Percentiles rank a stretch among this genome's conserved stretches.
Evolutionary conservation across 2,329 filamentous ascomycete genomes (phyloP).

Genomic region (Trichoderma lentiforme): DNA sequence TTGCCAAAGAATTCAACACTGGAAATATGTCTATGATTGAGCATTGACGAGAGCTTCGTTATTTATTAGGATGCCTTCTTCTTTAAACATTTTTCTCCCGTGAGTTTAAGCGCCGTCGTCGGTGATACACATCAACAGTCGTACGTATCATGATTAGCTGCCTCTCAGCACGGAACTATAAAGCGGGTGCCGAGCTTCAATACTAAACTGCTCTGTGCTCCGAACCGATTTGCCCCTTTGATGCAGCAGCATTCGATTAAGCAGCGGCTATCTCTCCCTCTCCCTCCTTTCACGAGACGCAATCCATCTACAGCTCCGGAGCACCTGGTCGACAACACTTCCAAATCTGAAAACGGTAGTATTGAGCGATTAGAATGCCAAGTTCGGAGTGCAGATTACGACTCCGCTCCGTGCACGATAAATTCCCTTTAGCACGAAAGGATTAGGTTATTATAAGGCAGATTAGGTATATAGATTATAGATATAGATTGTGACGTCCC

Average conservation of each 20-base stretch:
- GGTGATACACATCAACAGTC: not conserved
- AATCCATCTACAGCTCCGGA: not conserved
- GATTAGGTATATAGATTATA: not conserved
- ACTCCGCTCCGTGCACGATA: not conserved
- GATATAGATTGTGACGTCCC: not conserved
- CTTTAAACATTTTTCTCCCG: not conserved
- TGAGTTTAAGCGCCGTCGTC: not conserved
- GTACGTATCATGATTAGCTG: too few relatives aligned
- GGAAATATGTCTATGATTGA: not conserved
- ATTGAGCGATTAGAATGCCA: not conserved
- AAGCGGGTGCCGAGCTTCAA: not conserved
- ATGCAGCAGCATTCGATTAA: not conserved
- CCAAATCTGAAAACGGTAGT: not conserved
- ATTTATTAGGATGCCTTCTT: not conserved
- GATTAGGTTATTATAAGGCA: not conserved
- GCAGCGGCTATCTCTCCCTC: not conserved
- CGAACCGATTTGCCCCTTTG: not conserved
- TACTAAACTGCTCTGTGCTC: not conserved
- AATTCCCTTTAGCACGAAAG: not conserved
- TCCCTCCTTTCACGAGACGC: not conserved
- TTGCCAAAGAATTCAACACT: not conserved
- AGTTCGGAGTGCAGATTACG: conserved; percentile 15
- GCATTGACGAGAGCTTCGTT: not conserved
- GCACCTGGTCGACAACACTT: not conserved
- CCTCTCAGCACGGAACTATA: not conserved